phyloP scores from a whole-genome alignment of 2,329 filamentous ascomycete species.

The Diplodia seriata region DNA sequence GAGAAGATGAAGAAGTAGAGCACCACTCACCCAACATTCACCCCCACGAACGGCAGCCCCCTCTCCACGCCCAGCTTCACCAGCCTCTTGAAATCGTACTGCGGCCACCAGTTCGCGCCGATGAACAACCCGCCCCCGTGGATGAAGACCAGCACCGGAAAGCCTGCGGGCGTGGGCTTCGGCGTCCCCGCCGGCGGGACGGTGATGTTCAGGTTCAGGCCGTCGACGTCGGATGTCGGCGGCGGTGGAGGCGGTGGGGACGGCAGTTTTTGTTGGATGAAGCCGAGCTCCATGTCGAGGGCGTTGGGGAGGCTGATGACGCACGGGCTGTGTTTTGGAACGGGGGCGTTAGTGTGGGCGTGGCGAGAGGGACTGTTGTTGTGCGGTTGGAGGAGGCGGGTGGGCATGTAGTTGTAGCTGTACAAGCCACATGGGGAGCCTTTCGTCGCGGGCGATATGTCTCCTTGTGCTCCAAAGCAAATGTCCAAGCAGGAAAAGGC shows the following conservation, averaged over 20 bases:
- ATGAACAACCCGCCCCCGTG: conserved; percentile 61
- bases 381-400: too few species aligned
- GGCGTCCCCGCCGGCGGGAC: conserved; percentile 46
- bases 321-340: conserved; percentile 44
- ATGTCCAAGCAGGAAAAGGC: too few species aligned
- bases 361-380: too few species aligned
- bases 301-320: conserved; percentile 51
- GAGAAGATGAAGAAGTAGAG: not conserved
- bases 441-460: too few species aligned
- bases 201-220: conserved; percentile 61
- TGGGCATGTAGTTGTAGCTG: too few species aligned
- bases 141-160: conserved; percentile 62
- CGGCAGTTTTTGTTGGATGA: conserved; percentile 58
- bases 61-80: conserved; percentile 54
- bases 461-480: too few species aligned
- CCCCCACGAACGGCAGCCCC: conserved; percentile 55
- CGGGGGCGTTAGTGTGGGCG: conserved; percentile 28
- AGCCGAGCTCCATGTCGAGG: conserved; percentile 55
- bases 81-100: conserved; percentile 56
- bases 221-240: conserved; percentile 55
- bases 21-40: conserved; percentile 55
- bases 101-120: conserved; percentile 61
- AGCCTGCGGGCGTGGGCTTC: conserved; percentile 37
- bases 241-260: conserved; percentile 36
- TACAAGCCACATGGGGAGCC: too few species aligned